Conservation (phyloP, 2,329 filamentous ascomycete genomes). For the Colletotrichum phormii region DNA sequence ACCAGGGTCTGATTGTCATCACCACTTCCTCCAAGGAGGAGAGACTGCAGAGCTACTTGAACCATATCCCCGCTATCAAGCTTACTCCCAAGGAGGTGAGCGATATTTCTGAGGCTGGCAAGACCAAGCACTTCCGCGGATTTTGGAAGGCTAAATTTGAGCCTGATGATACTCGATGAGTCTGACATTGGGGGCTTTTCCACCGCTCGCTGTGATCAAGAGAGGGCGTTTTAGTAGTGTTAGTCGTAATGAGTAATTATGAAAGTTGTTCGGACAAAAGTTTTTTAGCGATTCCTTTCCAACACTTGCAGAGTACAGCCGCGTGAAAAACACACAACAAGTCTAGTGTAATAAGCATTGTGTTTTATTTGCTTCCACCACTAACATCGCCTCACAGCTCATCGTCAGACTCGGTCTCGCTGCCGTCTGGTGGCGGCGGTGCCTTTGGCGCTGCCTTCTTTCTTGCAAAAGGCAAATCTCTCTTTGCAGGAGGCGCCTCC, state of each 20-base stretch:
- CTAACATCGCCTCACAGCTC: slow-evolving; percentile 55
- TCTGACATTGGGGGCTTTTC: neutral
- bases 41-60: slow-evolving; percentile 66
- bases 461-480: slow-evolving; percentile 58
- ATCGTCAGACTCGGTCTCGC: slow-evolving; percentile 68
- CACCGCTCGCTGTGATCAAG: neutral
- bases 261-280: neutral
- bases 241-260: neutral
- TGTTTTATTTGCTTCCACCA: neutral
- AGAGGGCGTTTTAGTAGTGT: neutral
- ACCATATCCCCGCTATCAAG: slow-evolving; percentile 65
- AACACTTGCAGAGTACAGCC: no score
- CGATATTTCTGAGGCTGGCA: slow-evolving; percentile 66
- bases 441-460: slow-evolving; percentile 45
- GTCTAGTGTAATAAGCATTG: no score
- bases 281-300: no score
- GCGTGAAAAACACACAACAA: no score
- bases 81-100: slow-evolving; percentile 69
- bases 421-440: slow-evolving; percentile 47
- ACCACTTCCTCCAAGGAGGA: slow-evolving; percentile 71
- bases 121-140: slow-evolving; percentile 69
- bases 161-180: slow-evolving; percentile 60
- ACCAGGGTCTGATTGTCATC: slow-evolving; percentile 68
- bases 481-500: slow-evolving; percentile 48
- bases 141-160: slow-evolving; percentile 69